phyloP scores from a whole-genome alignment of 768 basidiomycete genomes.

The Mycena sanguinolenta region DNA sequence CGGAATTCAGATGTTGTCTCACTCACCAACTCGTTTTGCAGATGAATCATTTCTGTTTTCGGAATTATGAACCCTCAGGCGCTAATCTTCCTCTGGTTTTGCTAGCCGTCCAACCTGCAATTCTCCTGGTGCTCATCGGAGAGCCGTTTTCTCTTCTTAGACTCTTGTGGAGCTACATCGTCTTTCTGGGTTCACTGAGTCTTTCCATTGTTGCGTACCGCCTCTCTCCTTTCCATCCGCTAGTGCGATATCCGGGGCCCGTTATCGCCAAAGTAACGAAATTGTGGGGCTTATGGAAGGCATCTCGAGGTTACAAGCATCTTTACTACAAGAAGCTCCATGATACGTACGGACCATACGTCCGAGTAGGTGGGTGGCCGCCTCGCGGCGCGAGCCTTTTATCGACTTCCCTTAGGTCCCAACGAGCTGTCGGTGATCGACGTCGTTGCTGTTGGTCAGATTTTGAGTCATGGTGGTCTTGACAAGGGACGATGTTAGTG shows the following conservation, averaged over 20 bases:
- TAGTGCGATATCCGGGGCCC: constrained; percentile 66
- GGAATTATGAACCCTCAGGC: constrained; percentile 22
- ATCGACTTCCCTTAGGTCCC: constrained; percentile 10
- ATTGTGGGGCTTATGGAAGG: no score
- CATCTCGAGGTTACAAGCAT: constrained; percentile 63
- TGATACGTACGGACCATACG: constrained; percentile 67
- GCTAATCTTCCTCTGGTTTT: constrained; percentile 17
- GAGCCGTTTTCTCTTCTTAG: not conserved
- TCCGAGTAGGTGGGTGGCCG: no score
- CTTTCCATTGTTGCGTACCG: constrained; percentile 57
- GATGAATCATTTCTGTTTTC: no score
- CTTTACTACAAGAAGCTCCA: constrained; percentile 62
- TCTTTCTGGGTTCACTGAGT: constrained; percentile 47
- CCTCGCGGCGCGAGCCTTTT: not conserved
- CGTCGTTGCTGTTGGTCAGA: constrained; percentile 17
- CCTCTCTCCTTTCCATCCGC: constrained; percentile 66
- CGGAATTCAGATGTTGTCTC: no score
- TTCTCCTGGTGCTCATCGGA: constrained; percentile 3
- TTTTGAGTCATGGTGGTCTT: constrained; percentile 33
- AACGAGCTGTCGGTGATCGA: constrained; percentile 33
- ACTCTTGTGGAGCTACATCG: constrained; percentile 8
- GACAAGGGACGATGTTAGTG: constrained; percentile 32
- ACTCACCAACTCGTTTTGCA: no score
- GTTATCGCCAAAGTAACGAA: constrained; percentile 53
- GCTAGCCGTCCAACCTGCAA: constrained; percentile 5